A percentile compares a stretch with the other conserved stretches of the same genome.
Evolutionary conservation across 768 basidiomycete species (phyloP).

Genomic region (Mrakia gelida): DNA sequence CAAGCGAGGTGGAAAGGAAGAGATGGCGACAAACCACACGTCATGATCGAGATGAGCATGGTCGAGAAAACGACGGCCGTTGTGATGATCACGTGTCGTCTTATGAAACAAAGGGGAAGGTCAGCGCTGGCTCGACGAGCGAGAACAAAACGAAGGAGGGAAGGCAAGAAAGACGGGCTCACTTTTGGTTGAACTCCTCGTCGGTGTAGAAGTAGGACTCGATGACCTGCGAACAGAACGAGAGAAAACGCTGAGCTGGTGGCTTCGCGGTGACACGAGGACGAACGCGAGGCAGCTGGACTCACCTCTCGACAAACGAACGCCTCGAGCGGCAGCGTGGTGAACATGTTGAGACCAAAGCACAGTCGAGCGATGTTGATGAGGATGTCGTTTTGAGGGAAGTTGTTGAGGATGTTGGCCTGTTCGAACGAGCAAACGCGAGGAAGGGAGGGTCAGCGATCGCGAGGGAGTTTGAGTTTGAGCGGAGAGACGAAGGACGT

Average conservation of each 20-base stretch:
- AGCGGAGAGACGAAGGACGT: background rate
- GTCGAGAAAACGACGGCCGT: constrained; percentile 73
- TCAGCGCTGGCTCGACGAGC: too few relatives aligned
- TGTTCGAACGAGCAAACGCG: constrained; percentile 54
- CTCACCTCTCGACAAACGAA: constrained; percentile 93
- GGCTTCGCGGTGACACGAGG: too few relatives aligned
- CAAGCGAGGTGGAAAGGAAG: background rate
- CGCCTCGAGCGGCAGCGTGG: constrained; percentile 82
- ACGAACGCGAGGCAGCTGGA: background rate
- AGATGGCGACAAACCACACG: constrained; percentile 52
- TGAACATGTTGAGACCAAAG: constrained; percentile 76
- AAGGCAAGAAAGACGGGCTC: background rate
- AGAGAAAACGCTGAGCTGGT: too few relatives aligned
- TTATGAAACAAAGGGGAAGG: background rate
- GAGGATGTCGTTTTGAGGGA: constrained; percentile 72
- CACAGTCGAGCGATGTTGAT: constrained; percentile 94
- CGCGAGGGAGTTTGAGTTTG: background rate
- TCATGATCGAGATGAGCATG: constrained; percentile 51
- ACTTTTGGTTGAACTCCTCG: constrained; percentile 61
- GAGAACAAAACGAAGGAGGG: background rate
- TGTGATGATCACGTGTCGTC: constrained; percentile 71
- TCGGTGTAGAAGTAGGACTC: constrained; percentile 95
- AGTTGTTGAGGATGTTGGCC: constrained; percentile 98
- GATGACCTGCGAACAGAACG: constrained; percentile 63
- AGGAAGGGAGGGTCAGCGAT: background rate